phyloP scores from a whole-genome alignment of 169 alveolate genomes.

The Cryptosporidium viatorum region DNA sequence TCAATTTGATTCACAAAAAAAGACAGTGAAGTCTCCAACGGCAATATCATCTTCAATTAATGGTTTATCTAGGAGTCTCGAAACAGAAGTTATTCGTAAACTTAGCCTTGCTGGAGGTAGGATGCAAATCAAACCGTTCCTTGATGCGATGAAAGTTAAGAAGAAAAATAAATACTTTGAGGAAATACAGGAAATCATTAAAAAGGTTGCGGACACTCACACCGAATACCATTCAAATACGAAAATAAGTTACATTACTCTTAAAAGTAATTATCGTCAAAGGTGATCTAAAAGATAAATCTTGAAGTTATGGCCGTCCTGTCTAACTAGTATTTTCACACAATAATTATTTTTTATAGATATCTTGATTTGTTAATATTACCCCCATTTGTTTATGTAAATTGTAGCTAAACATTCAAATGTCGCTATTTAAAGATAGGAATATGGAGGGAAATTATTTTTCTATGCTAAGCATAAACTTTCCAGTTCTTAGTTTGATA shows the following conservation, averaged over 20 bases:
- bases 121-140: slow-evolving; percentile 72
- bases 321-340: slow-evolving; percentile 44
- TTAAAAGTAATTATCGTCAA: slow-evolving; percentile 62
- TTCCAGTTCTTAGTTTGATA: slow-evolving; percentile 79
- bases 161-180: slow-evolving; percentile 68
- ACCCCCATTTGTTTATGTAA: background rate
- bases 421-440: background rate
- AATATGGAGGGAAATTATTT: slow-evolving; percentile 5
- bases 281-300: slow-evolving; percentile 8
- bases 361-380: background rate
- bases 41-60: slow-evolving; percentile 42
- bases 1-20: background rate
- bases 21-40: slow-evolving; percentile 41
- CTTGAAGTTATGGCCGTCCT: slow-evolving; percentile 12
- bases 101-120: slow-evolving; percentile 72
- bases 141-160: slow-evolving; percentile 71
- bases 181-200: slow-evolving; percentile 69
- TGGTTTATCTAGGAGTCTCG: slow-evolving; percentile 29
- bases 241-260: slow-evolving; percentile 61
- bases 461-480: background rate
- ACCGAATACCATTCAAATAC: slow-evolving; percentile 69
- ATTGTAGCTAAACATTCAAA: background rate
- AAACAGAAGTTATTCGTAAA: slow-evolving; percentile 56
- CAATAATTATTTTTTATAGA: slow-evolving; percentile 7
- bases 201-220: slow-evolving; percentile 72